These are phyloP conservation scores for Seiridium unicorne DNA, from an alignment of 2,329 filamentous ascomycete genomes.

Conservation along the genomic window DNA sequence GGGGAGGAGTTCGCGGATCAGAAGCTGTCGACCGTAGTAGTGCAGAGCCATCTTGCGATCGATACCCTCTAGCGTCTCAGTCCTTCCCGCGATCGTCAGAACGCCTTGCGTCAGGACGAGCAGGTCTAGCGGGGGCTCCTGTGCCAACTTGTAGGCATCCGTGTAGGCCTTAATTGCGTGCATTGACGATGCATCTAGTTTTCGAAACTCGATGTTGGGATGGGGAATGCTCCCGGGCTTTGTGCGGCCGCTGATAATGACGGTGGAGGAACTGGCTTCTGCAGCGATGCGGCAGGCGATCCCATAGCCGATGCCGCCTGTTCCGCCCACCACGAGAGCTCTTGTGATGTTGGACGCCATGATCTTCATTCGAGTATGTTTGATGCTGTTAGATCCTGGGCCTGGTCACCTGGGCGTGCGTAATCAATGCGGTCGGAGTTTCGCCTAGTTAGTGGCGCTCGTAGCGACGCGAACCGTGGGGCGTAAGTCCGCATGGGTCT, in stretches of 20 bases:
- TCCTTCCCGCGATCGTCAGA: conserved; percentile 30
- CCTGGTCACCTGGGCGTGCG: too few species aligned
- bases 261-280: conserved; percentile 18
- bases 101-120: conserved; percentile 39
- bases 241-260: conserved; percentile 32
- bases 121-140: conserved; percentile 30
- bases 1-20: conserved; percentile 38
- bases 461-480: too few species aligned
- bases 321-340: conserved; percentile 33
- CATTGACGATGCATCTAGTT: conserved; percentile 32
- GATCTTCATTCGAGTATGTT: not conserved
- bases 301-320: conserved; percentile 33
- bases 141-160: conserved; percentile 19
- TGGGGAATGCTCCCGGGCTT: conserved; percentile 27
- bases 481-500: too few species aligned
- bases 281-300: conserved; percentile 33
- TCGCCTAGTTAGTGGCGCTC: too few species aligned
- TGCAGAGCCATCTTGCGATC: conserved; percentile 44
- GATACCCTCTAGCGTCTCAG: conserved; percentile 41
- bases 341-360: not conserved
- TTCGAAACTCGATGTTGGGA: conserved; percentile 29
- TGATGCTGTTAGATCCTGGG: too few species aligned
- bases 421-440: too few species aligned
- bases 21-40: conserved; percentile 43
- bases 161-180: conserved; percentile 31